These are phyloP conservation scores for Spiraea crenata DNA, from an alignment of 331 rosid genomes.

Conservation along the genomic window DNA sequence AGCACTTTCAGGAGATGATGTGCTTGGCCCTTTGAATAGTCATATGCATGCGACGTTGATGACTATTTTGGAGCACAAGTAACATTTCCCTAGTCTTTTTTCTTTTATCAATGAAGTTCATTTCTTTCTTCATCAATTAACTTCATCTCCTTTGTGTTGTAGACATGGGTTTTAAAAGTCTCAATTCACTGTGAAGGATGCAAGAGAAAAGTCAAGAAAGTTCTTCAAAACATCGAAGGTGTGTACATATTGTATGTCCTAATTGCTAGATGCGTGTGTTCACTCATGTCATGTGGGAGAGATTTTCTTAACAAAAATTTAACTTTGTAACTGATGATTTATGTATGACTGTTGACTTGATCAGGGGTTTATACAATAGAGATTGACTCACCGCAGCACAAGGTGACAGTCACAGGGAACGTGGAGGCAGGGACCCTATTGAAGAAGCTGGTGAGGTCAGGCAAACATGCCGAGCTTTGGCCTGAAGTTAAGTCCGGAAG, in stretches of 20 bases:
- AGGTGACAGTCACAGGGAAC: slow-evolving; percentile 82
- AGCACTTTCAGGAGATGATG: no score
- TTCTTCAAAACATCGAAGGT: slow-evolving; percentile 85
- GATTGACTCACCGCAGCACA: slow-evolving; percentile 72
- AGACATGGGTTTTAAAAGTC: slow-evolving; percentile 87
- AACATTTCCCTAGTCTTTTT: no score
- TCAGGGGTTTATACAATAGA: slow-evolving; percentile 70
- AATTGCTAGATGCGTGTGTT: no score
- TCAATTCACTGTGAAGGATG: slow-evolving; percentile 96
- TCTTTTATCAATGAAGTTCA: neutral
- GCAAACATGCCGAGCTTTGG: slow-evolving; percentile 71
- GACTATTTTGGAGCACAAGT: no score
- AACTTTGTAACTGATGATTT: neutral
- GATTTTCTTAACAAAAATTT: neutral
- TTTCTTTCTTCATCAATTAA: neutral
- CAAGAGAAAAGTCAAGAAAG: slow-evolving; percentile 77
- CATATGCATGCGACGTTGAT: no score
- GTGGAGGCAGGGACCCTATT: slow-evolving; percentile 64
- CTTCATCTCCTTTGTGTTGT: slow-evolving; percentile 9
- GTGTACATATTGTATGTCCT: neutral
- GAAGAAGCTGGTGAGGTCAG: slow-evolving; percentile 67
- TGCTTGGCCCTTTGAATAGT: no score
- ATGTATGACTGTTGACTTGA: neutral
- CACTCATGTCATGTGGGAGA: no score
- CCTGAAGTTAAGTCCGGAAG: slow-evolving; percentile 43